A percentile compares a stretch with the other conserved stretches of the same genome.
These are phyloP conservation scores for Magnusiomyces tetraspermus DNA, from an alignment of 1,139 yeast genomes.

Conservation along the genomic window DNA sequence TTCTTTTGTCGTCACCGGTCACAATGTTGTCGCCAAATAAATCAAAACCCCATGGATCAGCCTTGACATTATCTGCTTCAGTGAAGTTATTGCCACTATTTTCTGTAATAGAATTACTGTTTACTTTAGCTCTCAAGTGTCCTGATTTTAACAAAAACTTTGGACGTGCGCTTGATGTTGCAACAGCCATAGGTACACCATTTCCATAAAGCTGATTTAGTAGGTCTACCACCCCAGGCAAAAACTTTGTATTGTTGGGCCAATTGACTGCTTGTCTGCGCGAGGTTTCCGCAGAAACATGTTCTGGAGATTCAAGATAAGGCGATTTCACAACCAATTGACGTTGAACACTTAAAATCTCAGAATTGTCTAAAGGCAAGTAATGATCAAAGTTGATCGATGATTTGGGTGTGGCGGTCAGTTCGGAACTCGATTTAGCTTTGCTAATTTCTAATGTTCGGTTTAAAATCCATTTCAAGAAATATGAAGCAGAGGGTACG, in stretches of 20 bases:
- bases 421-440: constrained; percentile 32
- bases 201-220: constrained; percentile 42
- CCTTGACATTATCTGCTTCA: no score
- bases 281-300: constrained; percentile 27
- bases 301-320: not conserved
- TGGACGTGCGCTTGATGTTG: constrained; percentile 64
- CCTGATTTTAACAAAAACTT: constrained; percentile 61
- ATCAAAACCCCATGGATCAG: constrained; percentile 39
- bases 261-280: constrained; percentile 47
- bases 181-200: constrained; percentile 73
- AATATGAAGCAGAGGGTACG: constrained; percentile 47
- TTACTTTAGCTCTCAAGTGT: constrained; percentile 52
- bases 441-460: not conserved
- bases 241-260: constrained; percentile 41
- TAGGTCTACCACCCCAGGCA: constrained; percentile 80
- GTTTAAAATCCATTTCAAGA: constrained; percentile 45
- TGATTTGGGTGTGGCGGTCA: constrained; percentile 61
- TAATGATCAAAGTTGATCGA: constrained; percentile 16
- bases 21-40: constrained; percentile 60
- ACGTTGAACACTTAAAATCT: not conserved
- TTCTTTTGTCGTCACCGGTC: constrained; percentile 79
- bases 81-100: no score
- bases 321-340: not conserved
- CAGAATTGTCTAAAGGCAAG: not conserved
- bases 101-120: no score